Conservation (phyloP, 2,329 filamentous ascomycete species). For the Aaosphaeria arxii region DNA sequence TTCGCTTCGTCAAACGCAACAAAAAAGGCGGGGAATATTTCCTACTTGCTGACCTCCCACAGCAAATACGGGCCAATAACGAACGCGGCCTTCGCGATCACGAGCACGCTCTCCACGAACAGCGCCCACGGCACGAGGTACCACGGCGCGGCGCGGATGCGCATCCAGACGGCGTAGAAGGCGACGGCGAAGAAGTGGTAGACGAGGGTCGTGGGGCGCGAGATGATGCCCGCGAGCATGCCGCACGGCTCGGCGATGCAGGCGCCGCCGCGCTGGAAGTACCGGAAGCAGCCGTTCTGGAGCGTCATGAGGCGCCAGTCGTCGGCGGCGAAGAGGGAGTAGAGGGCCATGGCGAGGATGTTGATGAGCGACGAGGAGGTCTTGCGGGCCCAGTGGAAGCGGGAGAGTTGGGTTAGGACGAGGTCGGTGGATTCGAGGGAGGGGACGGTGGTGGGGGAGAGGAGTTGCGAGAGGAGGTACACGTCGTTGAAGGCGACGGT, state of each 20-base stretch:
- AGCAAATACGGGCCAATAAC: slow-evolving; percentile 83
- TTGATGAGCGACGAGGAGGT: slow-evolving; percentile 84
- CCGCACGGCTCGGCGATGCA: slow-evolving; percentile 76
- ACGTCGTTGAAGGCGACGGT: slow-evolving; percentile 95
- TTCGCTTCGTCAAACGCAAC: too few relatives aligned
- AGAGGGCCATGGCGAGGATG: slow-evolving; percentile 93
- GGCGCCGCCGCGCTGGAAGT: slow-evolving; percentile 74
- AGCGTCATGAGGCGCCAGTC: slow-evolving; percentile 63
- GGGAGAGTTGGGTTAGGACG: slow-evolving; percentile 65
- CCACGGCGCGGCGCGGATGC: slow-evolving; percentile 47
- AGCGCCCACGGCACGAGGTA: slow-evolving; percentile 49
- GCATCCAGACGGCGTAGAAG: slow-evolving; percentile 79
- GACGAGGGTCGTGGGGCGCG: slow-evolving; percentile 72
- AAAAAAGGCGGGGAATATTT: neutral
- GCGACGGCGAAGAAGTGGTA: slow-evolving; percentile 96
- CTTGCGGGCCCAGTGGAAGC: slow-evolving; percentile 88
- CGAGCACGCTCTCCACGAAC: slow-evolving; percentile 62
- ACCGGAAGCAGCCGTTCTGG: slow-evolving; percentile 86
- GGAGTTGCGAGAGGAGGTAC: slow-evolving; percentile 69
- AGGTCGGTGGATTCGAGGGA: slow-evolving; percentile 64
- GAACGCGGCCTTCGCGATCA: slow-evolving; percentile 76
- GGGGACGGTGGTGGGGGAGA: slow-evolving; percentile 67
- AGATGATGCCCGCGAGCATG: slow-evolving; percentile 77
- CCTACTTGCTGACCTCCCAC: slow-evolving; percentile 55
- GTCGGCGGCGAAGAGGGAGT: slow-evolving; percentile 85